phyloP scores from a whole-genome alignment of 164 flowering plant species.

The Magnolia sinica region DNA sequence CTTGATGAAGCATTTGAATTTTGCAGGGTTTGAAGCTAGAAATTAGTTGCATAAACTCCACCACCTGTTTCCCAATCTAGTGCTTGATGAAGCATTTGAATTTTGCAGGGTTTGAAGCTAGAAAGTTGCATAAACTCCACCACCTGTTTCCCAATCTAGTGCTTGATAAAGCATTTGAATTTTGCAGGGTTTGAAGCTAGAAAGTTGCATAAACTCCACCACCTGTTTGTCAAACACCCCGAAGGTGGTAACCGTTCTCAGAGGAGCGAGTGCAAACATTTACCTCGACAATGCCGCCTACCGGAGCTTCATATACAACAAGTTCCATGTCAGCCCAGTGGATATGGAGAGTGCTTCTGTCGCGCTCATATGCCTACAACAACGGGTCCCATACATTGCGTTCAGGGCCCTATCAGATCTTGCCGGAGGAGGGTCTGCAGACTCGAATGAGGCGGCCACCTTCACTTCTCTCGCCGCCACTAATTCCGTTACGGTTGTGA shows the following conservation, averaged over 20 bases:
- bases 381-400: conserved; percentile 32
- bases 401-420: conserved; percentile 37
- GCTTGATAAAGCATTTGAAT: no score
- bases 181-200: conserved; percentile 39
- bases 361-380: conserved; percentile 32
- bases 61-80: no score
- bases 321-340: conserved; percentile 29
- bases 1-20: no score
- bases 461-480: conserved; percentile 29
- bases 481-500: conserved; percentile 25
- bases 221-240: conserved; percentile 35
- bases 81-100: no score
- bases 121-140: conserved; percentile 40
- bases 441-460: conserved; percentile 28
- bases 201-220: conserved; percentile 38
- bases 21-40: conserved; percentile 39
- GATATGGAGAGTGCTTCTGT: conserved; percentile 47
- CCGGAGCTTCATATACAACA: conserved; percentile 24
- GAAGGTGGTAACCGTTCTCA: conserved; percentile 21
- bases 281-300: conserved; percentile 36
- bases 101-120: conserved; percentile 35
- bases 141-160: conserved; percentile 24
- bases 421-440: conserved; percentile 37
- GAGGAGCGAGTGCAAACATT: conserved; percentile 30
- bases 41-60: conserved; percentile 49